Base-by-base conservation (phyloP, 2,329 filamentous ascomycete genomes). In the Colletotrichum lindemuthianum region DNA sequence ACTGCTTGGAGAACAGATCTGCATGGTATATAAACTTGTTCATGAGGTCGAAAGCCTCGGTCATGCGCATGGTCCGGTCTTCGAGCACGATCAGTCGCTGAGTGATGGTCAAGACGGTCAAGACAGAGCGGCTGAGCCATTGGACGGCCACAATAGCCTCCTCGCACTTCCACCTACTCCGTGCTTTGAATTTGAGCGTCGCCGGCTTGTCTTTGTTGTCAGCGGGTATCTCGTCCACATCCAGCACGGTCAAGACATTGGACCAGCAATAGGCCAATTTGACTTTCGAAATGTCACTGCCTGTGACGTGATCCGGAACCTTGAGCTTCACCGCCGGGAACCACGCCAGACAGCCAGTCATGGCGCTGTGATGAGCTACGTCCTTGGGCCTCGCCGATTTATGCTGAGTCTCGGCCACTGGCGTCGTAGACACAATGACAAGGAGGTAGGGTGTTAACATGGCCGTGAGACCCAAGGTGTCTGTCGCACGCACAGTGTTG, bases 241-340 rank as follows among this genome's bases (percentile, higher is more conserved):
- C 96, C 32, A 99, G 80, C 6, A 99, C 90, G 0, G 94, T 98
- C 69, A 99, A 80, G n/a, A 98, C 88, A 72, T 98, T 98, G 2
- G 96, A 98, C 96, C 96, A 99, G 77, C 94, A 97, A 79, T 99
- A 99, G 0, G 92, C 95, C 15, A 99, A 85, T 76, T 99, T 98
- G 41, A 90, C 91, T 72, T 89, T 90, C 15, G 92, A 94, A 9
- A 90, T 84, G 8, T 89, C 86, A 70, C 88, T 90, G 6, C 88
- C 88, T 0, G 86, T 88, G 50, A 86, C 83, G 2, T 86, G 81
- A 67, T 93, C 89, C 9, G 88, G 86, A 13, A 88, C 86, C 76
- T 98, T 98, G 47, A 99, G 82, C 73, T 92, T 96, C 49, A 99
- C 96, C 2, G 94, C 93, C 2, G 96, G 96, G 74, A 99, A 99